A percentile compares a stretch with the other conserved stretches of the same genome.
Evolutionary conservation across 305 asterid species (phyloP).

Genomic region (Galium porrigens): DNA sequence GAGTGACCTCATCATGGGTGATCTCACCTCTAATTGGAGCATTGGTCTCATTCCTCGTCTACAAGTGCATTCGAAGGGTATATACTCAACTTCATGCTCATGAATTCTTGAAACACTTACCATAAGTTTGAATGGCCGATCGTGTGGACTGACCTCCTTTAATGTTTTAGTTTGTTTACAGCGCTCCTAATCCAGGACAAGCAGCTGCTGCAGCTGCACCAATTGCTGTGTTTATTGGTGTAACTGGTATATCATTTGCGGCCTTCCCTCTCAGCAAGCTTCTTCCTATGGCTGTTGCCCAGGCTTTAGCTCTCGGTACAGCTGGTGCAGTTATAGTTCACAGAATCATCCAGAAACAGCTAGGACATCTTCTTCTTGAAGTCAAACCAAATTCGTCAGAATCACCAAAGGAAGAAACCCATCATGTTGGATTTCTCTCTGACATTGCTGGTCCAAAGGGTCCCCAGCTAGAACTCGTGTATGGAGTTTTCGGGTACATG

Average conservation of each 20-base stretch:
- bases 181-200: slow-evolving; percentile 87
- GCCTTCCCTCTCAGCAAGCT: slow-evolving; percentile 70
- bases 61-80: slow-evolving; percentile 89
- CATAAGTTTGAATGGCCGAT: not conserved
- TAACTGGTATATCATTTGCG: slow-evolving; percentile 55
- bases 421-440: slow-evolving; percentile 52
- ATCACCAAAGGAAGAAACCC: slow-evolving; percentile 32
- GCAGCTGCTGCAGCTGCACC: slow-evolving; percentile 95
- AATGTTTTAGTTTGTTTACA: slow-evolving; percentile 68
- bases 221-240: slow-evolving; percentile 66
- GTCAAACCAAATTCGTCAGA: slow-evolving; percentile 28
- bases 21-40: slow-evolving; percentile 80
- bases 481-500: slow-evolving; percentile 88
- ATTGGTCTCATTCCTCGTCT: slow-evolving; percentile 62
- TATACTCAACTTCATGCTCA: slow-evolving; percentile 12
- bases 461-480: slow-evolving; percentile 68
- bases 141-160: slow-evolving; percentile 13
- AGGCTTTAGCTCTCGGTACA: slow-evolving; percentile 57
- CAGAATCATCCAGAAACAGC: slow-evolving; percentile 52
- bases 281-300: slow-evolving; percentile 32
- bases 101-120: not conserved
- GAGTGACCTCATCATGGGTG: slow-evolving; percentile 82
- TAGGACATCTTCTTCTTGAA: slow-evolving; percentile 54
- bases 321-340: slow-evolving; percentile 47
- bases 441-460: slow-evolving; percentile 88